Conservation (phyloP, 208 protist species). For the Trypanosoma avium region DNA sequence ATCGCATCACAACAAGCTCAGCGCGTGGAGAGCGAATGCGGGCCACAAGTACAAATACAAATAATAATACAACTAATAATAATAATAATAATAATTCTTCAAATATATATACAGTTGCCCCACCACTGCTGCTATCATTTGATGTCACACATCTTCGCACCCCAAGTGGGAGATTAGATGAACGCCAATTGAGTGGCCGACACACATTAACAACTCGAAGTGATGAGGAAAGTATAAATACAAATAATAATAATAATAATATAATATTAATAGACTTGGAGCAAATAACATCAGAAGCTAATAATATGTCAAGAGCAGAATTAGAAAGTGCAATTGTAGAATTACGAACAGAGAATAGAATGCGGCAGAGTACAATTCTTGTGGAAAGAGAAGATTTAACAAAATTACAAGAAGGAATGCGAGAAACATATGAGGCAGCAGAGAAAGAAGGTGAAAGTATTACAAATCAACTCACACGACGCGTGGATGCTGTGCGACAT, state of each 20-base stretch:
- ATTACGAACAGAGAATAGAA: constrained; percentile 42
- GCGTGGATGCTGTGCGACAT: constrained; percentile 45
- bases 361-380: constrained; percentile 47
- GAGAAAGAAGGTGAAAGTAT: constrained; percentile 76
- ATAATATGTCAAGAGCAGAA: constrained; percentile 33
- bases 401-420: constrained; percentile 52
- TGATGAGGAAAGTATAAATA: background rate
- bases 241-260: no score
- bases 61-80: no score
- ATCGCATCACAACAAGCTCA: no score
- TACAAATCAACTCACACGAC: constrained; percentile 67
- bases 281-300: constrained; percentile 37
- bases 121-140: background rate
- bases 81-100: no score
- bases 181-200: constrained; percentile 9
- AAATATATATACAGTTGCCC: no score
- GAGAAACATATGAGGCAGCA: constrained; percentile 46
- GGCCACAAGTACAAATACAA: no score
- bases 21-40: no score
- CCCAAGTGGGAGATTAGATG: background rate
- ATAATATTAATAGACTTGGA: background rate
- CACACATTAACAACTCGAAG: background rate
- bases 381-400: constrained; percentile 42
- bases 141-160: background rate
- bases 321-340: constrained; percentile 46